Evolutionary conservation across 179 eudicot genomes (phyloP).

Genomic region (Spergularia azorica): DNA sequence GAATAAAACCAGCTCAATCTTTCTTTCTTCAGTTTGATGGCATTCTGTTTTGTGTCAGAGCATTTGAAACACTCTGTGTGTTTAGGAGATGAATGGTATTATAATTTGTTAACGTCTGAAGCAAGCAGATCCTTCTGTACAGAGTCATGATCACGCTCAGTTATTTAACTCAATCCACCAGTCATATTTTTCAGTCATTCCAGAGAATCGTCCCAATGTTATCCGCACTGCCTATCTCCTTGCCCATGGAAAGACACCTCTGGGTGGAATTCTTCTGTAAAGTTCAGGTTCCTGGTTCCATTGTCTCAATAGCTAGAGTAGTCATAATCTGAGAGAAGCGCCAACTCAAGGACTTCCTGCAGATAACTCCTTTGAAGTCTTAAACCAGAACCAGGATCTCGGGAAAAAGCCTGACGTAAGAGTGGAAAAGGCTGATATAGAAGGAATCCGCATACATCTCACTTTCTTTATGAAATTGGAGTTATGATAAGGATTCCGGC

Average conservation of each 20-base stretch:
- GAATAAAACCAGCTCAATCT: not conserved
- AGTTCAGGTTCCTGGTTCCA: conserved; percentile 36
- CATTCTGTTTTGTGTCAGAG: too few relatives aligned
- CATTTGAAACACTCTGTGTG: too few relatives aligned
- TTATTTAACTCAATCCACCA: conserved; percentile 13
- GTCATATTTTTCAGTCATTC: conserved; percentile 12
- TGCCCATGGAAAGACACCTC: conserved; percentile 27
- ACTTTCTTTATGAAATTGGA: conserved; percentile 20
- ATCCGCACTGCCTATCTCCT: conserved; percentile 22
- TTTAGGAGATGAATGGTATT: not conserved
- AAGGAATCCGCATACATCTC: conserved; percentile 5
- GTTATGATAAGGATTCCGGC: conserved; percentile 33
- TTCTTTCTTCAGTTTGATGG: not conserved
- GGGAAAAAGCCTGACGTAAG: not conserved
- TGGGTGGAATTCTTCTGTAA: conserved; percentile 32
- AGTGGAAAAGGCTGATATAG: not conserved
- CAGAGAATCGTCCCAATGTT: conserved; percentile 20
- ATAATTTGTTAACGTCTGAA: conserved; percentile 13
- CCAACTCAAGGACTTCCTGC: not conserved
- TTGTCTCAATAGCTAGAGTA: not conserved
- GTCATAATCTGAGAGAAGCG: conserved; percentile 14
- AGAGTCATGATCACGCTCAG: not conserved
- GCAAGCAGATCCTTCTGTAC: not conserved
- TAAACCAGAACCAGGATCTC: not conserved
- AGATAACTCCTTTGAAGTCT: conserved; percentile 2